These are phyloP conservation scores for Populus tremula DNA, from an alignment of 345 rosid genomes.

Conservation along the genomic window DNA sequence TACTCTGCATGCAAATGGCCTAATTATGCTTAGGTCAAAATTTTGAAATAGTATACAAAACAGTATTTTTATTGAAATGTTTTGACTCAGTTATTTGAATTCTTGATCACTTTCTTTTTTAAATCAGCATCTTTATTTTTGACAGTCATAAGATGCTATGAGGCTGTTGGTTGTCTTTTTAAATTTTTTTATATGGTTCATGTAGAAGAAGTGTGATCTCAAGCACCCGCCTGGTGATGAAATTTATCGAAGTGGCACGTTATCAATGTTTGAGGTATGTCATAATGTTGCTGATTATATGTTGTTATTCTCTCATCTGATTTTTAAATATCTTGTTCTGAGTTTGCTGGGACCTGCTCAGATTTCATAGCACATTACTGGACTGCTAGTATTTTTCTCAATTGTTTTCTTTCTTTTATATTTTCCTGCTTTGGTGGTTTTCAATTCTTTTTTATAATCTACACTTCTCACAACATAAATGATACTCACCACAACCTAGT, in stretches of 20 bases:
- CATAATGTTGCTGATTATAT: too few relatives aligned
- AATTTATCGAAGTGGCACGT: conserved; percentile 90
- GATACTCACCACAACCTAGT: not conserved
- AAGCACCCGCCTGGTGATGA: conserved; percentile 99
- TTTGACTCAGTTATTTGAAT: not conserved
- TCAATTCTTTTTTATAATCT: not conserved
- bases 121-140: not conserved
- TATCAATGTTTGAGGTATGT: conserved; percentile 98
- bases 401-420: not conserved
- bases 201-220: conserved; percentile 89
- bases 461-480: not conserved
- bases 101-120: not conserved
- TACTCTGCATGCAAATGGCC: not conserved
- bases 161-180: not conserved
- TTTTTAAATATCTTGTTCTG: not conserved
- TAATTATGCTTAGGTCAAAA: not conserved
- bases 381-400: not conserved
- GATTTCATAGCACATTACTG: not conserved
- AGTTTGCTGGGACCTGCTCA: not conserved
- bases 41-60: not conserved
- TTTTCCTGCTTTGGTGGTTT: not conserved
- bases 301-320: not conserved
- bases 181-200: not conserved
- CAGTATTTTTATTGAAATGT: not conserved
- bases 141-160: not conserved